Evolutionary conservation across 305 asterid species (phyloP), one percentile per base, ranked within the genome.

Genomic region (Solanum aculeatissimum): DNA sequence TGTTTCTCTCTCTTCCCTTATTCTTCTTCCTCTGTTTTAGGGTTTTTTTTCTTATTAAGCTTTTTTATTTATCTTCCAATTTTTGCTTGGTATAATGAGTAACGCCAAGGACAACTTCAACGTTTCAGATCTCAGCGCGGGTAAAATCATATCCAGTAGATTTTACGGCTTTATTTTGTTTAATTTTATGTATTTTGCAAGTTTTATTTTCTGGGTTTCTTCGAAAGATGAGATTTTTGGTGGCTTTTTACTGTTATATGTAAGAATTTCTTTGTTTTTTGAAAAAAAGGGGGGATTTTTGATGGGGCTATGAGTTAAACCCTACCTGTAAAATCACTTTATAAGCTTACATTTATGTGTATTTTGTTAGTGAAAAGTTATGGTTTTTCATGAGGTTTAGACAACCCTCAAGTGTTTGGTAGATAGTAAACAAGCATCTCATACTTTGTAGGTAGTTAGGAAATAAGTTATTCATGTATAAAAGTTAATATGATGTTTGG

Each of bases 71-170:
- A 49, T 77, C 72, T 2, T n/a, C 68, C 11, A 3, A 6, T 32
- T 29, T 16, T 12, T 23, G 19, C 9, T 29, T 19, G 18, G 19
- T 40, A n/a, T 6, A 58, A 88, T 88, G 91, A 75, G 88, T 83
- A 80, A 82, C 88, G 29, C 71, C 80, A 89, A 88, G 80, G 91
- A 86, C 4, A 88, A 23, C 83, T 85, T 85, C 80, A 74, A 74
- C 35, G 87, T 86, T 78, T 74, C 91, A 66, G 89, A 86, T 87
- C 91, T 85, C 80, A 87, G 88, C 25, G 45, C 89, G 13, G 90
- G 90, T 88, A 84, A 8, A 62, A 9, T 47, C 47, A 35, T 27
- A 16, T 80, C 18, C 47, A 12, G 2, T 65, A 27, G 35, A 63
- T 63, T 62, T 62, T 63, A 18, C 9, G 0, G 23, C 12, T 7